These are phyloP conservation scores for Tephrocybe rancida DNA, from an alignment of 768 basidiomycete species.

Conservation along the genomic window DNA sequence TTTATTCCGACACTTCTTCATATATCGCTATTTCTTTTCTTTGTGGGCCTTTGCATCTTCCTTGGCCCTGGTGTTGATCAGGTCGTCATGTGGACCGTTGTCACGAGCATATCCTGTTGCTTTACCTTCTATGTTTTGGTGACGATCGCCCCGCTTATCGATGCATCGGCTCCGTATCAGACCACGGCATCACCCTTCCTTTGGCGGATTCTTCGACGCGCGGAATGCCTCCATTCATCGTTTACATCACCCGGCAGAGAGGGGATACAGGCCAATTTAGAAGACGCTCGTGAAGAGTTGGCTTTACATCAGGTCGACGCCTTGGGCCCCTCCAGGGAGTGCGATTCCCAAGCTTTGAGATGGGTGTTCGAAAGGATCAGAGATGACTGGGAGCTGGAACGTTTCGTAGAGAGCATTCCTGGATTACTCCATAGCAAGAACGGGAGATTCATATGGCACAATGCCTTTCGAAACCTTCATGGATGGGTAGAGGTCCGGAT, in stretches of 20 bases:
- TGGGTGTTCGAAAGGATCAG: neutral
- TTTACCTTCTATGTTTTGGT: neutral
- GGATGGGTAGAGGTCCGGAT: neutral
- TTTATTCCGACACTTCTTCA: neutral
- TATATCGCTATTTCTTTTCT: slow-evolving; percentile 1
- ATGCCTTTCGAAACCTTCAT: neutral
- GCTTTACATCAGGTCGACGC: neutral
- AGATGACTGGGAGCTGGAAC: neutral
- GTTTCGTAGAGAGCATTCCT: neutral
- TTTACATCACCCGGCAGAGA: neutral
- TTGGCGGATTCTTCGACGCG: neutral
- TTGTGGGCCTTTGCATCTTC: neutral
- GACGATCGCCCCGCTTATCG: neutral
- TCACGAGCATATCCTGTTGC: neutral
- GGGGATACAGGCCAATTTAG: neutral
- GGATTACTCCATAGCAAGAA: neutral
- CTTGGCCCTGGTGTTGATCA: neutral
- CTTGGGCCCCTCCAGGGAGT: neutral
- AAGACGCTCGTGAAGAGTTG: neutral
- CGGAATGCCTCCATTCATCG: neutral
- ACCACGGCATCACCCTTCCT: neutral
- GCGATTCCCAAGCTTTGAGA: neutral
- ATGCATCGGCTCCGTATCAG: neutral
- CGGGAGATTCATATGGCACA: neutral
- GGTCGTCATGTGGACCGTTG: neutral